Evolutionary conservation across 208 protist species (phyloP).

Genomic region (Crithidia bombi): DNA sequence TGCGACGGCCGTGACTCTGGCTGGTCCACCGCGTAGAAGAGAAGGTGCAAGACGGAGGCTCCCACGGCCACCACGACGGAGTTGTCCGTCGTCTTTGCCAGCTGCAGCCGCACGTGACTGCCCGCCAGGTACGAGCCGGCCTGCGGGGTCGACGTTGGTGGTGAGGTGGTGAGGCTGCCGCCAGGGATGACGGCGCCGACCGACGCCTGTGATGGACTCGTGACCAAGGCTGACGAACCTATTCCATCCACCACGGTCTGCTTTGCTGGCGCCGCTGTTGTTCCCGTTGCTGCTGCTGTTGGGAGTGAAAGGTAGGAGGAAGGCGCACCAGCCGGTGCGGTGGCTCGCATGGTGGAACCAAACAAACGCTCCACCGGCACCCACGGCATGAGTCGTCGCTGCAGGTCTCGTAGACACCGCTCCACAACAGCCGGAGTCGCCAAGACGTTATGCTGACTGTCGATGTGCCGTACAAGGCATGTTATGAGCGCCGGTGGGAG

Average conservation of each 20-base stretch:
- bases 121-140: constrained; percentile 36
- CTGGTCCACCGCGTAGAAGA: constrained; percentile 68
- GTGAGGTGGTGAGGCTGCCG: background rate
- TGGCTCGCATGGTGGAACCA: constrained; percentile 24
- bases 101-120: constrained; percentile 60
- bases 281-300: background rate
- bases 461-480: constrained; percentile 68
- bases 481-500: constrained; percentile 59
- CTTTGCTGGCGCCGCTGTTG: background rate
- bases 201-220: background rate
- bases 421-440: constrained; percentile 66
- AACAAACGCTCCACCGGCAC: constrained; percentile 41
- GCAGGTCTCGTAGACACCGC: constrained; percentile 61
- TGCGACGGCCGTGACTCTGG: constrained; percentile 48
- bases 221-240: background rate
- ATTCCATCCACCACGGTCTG: too few relatives aligned
- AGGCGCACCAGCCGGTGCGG: background rate
- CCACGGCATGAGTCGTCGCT: constrained; percentile 51
- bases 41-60: constrained; percentile 61
- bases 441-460: constrained; percentile 43
- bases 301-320: background rate
- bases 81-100: constrained; percentile 69
- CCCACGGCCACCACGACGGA: constrained; percentile 31
- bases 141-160: constrained; percentile 7
- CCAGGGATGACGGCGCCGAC: constrained; percentile 10